Conservation (phyloP, 257 asterid genomes). For the Ligustrum vulgare region DNA sequence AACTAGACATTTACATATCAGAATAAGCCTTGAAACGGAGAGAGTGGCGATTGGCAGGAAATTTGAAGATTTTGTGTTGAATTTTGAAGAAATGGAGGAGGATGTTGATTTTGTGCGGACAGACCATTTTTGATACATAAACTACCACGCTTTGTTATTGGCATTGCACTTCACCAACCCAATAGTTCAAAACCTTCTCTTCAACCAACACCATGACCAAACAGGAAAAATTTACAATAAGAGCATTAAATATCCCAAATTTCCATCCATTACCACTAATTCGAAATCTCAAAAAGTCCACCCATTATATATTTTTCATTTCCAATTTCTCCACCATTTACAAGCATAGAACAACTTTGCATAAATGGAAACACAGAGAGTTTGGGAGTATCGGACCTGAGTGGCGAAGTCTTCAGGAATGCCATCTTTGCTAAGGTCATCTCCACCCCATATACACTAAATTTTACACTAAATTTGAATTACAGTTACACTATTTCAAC, state of each 20-base stretch:
- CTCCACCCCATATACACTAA: too few relatives aligned
- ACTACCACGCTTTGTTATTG: neutral
- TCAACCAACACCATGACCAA: neutral
- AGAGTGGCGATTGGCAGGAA: too few relatives aligned
- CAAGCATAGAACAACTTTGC: neutral
- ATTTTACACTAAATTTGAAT: too few relatives aligned
- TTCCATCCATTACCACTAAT: neutral
- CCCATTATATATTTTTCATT: neutral
- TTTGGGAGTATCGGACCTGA: slow-evolving; percentile 47
- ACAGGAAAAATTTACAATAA: neutral
- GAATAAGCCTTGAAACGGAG: too few relatives aligned
- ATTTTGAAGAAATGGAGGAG: too few relatives aligned
- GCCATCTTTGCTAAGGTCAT: slow-evolving; percentile 95
- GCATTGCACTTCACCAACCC: neutral
- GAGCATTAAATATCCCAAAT: neutral
- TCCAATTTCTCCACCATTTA: neutral
- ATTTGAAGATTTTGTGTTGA: too few relatives aligned
- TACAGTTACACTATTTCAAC: too few relatives aligned
- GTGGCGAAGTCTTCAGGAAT: slow-evolving; percentile 98
- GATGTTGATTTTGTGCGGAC: too few relatives aligned
- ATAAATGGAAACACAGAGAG: neutral
- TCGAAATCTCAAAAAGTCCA: neutral
- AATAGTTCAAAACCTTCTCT: neutral
- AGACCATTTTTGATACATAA: neutral
- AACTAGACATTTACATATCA: too few relatives aligned